A percentile compares a stretch with the other conserved stretches of the same genome.
These are phyloP conservation scores for Ogataea angusta DNA, from an alignment of 805 yeast genomes.

Conservation along the genomic window DNA sequence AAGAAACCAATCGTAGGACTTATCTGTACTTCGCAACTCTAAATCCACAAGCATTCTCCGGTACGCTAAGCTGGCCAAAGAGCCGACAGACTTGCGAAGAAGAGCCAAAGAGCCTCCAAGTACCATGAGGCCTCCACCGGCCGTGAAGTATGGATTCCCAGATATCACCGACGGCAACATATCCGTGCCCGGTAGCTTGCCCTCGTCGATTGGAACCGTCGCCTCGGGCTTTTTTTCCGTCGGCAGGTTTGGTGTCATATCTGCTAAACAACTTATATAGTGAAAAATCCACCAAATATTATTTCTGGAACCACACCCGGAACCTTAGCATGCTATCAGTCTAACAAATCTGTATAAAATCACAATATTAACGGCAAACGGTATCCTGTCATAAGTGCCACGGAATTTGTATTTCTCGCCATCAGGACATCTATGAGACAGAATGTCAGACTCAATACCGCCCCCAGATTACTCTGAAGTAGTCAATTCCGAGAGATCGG, in stretches of 20 bases:
- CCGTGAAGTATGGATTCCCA: constrained; percentile 91
- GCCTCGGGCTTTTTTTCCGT: not conserved
- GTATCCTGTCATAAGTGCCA: not conserved
- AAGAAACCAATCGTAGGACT: constrained; percentile 90
- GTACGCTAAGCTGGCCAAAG: constrained; percentile 65
- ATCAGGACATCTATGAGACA: not conserved
- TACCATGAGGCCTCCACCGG: constrained; percentile 97
- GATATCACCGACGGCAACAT: constrained; percentile 38
- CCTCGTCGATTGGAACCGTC: not conserved
- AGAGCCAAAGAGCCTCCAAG: constrained; percentile 87
- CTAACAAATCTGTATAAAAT: not conserved
- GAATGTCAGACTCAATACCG: constrained; percentile 7
- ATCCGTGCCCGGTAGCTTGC: not conserved
- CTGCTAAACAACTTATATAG: not conserved
- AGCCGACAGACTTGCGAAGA: constrained; percentile 63
- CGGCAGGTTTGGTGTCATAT: not conserved
- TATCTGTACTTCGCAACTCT: constrained; percentile 91
- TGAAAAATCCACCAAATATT: not conserved
- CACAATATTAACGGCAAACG: constrained; percentile 5
- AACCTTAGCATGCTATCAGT: not conserved
- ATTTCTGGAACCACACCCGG: not conserved
- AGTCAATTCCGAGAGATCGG: not conserved
- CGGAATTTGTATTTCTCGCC: not conserved
- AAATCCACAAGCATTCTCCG: constrained; percentile 85
- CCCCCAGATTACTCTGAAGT: constrained; percentile 15